Percentiles rank a stretch among this genome's conserved stretches.
phyloP scores from a whole-genome alignment of 2,329 filamentous ascomycete species.

The Leptographium flavum region DNA sequence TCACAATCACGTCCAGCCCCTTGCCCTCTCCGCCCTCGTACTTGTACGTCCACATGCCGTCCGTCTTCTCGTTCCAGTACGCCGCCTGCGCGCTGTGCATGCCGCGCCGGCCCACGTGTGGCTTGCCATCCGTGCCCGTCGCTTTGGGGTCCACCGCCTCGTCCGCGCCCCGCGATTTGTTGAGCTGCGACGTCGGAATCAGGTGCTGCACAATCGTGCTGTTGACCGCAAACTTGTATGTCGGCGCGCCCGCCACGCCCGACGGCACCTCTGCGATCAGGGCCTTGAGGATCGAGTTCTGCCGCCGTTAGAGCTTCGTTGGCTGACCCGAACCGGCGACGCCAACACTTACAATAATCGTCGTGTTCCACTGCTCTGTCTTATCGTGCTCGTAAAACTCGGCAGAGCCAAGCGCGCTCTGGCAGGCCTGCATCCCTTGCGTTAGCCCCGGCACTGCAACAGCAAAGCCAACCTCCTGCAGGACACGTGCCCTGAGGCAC shows the following conservation, averaged over 20 bases:
- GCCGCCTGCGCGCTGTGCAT: slow-evolving; percentile 80
- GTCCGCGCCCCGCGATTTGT: slow-evolving; percentile 42
- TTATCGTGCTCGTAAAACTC: slow-evolving; percentile 77
- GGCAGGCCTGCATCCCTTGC: slow-evolving; percentile 52
- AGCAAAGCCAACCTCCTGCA: neutral
- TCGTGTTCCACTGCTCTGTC: slow-evolving; percentile 78
- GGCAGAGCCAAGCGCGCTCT: slow-evolving; percentile 56
- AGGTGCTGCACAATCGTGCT: slow-evolving; percentile 97
- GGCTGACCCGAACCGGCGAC: neutral
- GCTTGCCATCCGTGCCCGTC: slow-evolving; percentile 47
- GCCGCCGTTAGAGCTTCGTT: too few relatives aligned
- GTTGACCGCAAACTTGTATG: slow-evolving; percentile 92
- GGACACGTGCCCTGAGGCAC: neutral
- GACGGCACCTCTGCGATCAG: slow-evolving; percentile 63
- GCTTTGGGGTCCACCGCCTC: slow-evolving; percentile 25
- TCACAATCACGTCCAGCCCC: slow-evolving; percentile 56
- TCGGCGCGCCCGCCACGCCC: slow-evolving; percentile 31
- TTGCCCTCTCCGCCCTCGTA: slow-evolving; percentile 56
- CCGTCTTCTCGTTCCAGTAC: slow-evolving; percentile 83
- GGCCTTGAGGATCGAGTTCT: slow-evolving; percentile 65
- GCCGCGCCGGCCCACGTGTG: slow-evolving; percentile 70
- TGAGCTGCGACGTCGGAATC: slow-evolving; percentile 49
- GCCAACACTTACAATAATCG: slow-evolving; percentile 65
- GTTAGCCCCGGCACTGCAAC: neutral
- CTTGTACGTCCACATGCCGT: slow-evolving; percentile 84